Conservation (phyloP, 1,284 basidiomycete species). For the Puccinia coronata region DNA sequence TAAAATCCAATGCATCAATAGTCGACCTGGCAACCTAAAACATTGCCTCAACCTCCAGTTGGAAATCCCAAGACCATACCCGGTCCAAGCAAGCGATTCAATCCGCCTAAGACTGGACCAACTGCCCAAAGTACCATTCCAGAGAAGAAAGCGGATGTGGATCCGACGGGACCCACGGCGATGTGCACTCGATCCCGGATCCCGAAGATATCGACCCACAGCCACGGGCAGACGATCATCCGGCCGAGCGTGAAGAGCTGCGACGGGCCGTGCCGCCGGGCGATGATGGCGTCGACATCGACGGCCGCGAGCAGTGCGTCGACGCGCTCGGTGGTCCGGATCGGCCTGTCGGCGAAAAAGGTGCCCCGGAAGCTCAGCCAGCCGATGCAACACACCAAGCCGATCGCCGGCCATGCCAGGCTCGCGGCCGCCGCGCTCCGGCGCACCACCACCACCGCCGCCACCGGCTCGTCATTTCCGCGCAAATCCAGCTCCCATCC, state of each 20-base stretch:
- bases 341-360: not conserved
- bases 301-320: not conserved
- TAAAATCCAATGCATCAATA: not conserved
- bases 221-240: slow-evolving; percentile 26
- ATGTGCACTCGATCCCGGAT: not conserved
- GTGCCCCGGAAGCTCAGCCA: slow-evolving; percentile 4
- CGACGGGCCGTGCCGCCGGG: not conserved
- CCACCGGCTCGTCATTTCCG: not conserved
- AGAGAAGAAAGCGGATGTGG: not conserved
- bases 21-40: slow-evolving; percentile 37
- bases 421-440: not conserved
- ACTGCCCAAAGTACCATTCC: not conserved
- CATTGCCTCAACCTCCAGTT: not conserved
- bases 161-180: not conserved
- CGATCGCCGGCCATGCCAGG: not conserved
- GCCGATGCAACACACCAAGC: slow-evolving; percentile 24
- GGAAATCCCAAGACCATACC: not conserved
- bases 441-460: not conserved
- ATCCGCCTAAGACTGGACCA: not conserved
- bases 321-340: not conserved
- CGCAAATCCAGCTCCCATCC: not conserved
- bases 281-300: not conserved
- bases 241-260: not conserved
- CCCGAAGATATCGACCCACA: slow-evolving; percentile 2
- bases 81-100: not conserved